These are phyloP conservation scores for Hibiscus trionum DNA, from an alignment of 345 rosid species.

Conservation along the genomic window DNA sequence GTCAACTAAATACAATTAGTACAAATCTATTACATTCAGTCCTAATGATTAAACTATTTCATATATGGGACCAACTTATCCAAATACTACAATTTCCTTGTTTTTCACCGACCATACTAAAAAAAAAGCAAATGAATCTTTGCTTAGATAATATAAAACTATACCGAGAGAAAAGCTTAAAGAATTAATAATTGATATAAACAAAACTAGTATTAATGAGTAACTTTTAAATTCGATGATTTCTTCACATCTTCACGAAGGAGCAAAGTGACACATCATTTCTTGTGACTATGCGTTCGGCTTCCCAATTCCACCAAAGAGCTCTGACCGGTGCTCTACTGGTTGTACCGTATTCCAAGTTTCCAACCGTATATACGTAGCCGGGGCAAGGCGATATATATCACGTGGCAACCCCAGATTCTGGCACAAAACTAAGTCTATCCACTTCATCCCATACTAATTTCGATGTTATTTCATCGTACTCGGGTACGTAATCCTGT, in stretches of 20 bases:
- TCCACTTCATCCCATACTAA: slow-evolving; percentile 83
- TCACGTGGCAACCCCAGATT: slow-evolving; percentile 50
- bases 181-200: background rate
- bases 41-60: background rate
- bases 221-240: background rate
- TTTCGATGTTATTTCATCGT: slow-evolving; percentile 67
- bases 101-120: background rate
- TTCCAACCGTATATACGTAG: background rate
- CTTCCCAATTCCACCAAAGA: background rate
- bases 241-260: slow-evolving; percentile 6
- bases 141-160: background rate
- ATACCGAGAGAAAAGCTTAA: background rate
- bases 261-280: background rate
- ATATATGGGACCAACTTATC: background rate
- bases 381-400: background rate
- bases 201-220: background rate
- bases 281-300: background rate
- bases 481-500: slow-evolving; percentile 74
- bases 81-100: background rate
- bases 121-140: background rate
- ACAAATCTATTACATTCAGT: background rate
- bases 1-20: background rate
- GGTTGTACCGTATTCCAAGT: background rate
- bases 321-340: background rate
- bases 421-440: slow-evolving; percentile 48